Base-by-base conservation (phyloP, 345 rosid genomes). In the Linum lewisii region DNA sequence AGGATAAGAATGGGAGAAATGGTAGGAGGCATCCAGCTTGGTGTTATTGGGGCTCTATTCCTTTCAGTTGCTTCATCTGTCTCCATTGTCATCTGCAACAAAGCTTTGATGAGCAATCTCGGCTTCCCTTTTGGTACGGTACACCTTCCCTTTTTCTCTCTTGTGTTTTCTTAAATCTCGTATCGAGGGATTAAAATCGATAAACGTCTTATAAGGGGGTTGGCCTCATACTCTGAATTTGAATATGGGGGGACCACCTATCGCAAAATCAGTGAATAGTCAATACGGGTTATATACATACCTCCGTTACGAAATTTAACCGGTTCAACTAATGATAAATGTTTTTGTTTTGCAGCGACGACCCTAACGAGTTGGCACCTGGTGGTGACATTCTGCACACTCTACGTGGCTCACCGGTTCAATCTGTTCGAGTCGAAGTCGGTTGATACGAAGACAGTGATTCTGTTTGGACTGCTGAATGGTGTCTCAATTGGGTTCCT, bases 51-150 rank as follows among this genome's bases (percentile, higher is more conserved):
- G 50, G 97, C 99, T 21, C 79, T 93, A 70, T 87, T 93, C 63
- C 83, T 93, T 20, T 93, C 99, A 2, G 97, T 93, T 66, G 95
- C 95, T 57, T 93, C 99, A 54, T 93, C 99, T 47, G 97, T 93
- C 63, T 89, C 99, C 65, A 89, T 93, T 72, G 99, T 93, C 69
- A 93, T 93, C n/a, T 89, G 99, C 83, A 93, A 93, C 81, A 93
- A 93, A 80, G 99, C 99, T 75, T 73, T 93, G 69, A 93, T 93
- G 99, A 85, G 95, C 81, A 83, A 93, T 65, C 95, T 93, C 19
- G 99, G 99, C 73, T 93, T 93, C 79, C 97, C 99, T 53, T 93
- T 93, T 69, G 99, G 99, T 89, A 83, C 73, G 6, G 7, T n/a
- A 7, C 8, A 23, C 14, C n/a, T n/a, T n/a, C n/a, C n/a, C n/a